Conservation (phyloP, 352 stramenopile species). For the Pythium pectinolyticum region DNA sequence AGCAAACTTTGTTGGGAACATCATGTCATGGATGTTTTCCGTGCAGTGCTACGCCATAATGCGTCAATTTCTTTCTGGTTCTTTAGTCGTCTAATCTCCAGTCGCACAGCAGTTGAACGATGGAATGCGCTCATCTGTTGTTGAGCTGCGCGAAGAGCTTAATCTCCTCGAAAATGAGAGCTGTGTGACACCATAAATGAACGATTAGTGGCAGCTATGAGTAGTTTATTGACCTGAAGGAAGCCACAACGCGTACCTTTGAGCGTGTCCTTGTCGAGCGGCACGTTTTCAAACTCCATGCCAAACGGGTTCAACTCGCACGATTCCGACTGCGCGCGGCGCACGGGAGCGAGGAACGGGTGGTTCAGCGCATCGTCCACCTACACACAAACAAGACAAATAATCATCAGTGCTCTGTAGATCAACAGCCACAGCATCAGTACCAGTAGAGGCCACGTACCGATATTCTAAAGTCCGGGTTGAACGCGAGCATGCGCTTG, state of each 20-base stretch:
- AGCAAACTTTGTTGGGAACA: no score
- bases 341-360: constrained; percentile 81
- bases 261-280: constrained; percentile 78
- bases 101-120: no score
- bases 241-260: constrained; percentile 59
- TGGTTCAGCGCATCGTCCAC: constrained; percentile 83
- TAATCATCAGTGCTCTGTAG: not conserved
- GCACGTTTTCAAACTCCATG: constrained; percentile 90
- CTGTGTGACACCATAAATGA: constrained; percentile 33
- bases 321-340: constrained; percentile 67
- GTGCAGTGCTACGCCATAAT: no score
- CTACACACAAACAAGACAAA: constrained; percentile 26
- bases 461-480: constrained; percentile 82
- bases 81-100: no score
- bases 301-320: constrained; percentile 77
- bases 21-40: no score
- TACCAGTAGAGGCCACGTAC: constrained; percentile 36
- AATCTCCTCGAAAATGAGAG: constrained; percentile 87
- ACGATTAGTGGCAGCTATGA: not conserved
- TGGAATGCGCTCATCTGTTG: constrained; percentile 71
- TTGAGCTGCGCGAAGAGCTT: constrained; percentile 76
- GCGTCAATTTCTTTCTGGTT: no score
- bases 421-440: not conserved
- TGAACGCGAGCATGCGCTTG: constrained; percentile 80
- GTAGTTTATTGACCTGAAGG: no score